Conservation (phyloP, 495 filamentous ascomycete species). For the Penicillium cataractarum region DNA sequence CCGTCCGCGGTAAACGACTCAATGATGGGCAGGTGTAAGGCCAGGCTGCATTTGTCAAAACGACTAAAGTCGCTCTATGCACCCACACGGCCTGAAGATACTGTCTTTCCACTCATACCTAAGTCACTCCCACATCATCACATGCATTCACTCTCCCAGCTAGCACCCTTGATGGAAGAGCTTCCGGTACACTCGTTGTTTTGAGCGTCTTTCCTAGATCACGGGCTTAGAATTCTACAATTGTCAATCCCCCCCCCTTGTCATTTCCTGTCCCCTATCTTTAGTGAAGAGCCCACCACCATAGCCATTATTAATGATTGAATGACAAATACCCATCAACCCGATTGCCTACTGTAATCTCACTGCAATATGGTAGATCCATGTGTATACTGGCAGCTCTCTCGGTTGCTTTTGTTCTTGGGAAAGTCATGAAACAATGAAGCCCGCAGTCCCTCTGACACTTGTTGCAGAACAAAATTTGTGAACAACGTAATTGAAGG, state of each 20-base stretch:
- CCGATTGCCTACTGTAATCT: not conserved
- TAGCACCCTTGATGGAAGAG: not conserved
- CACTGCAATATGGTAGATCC: not conserved
- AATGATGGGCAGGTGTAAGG: slow-evolving; percentile 13
- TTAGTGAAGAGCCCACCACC: not conserved
- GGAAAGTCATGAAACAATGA: not conserved
- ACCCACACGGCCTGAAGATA: not conserved
- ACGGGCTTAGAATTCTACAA: not conserved
- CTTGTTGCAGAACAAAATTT: not conserved
- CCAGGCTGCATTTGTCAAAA: not conserved
- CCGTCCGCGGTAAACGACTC: slow-evolving; percentile 38
- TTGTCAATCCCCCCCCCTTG: not conserved
- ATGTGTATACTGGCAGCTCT: not conserved
- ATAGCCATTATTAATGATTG: slow-evolving; percentile 1
- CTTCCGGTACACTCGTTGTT: not conserved
- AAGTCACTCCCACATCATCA: not conserved
- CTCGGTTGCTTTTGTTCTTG: not conserved
- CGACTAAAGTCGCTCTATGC: too few relatives aligned
- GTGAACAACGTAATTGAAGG: not conserved
- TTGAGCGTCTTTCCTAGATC: not conserved
- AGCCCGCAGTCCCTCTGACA: not conserved
- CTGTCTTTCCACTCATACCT: not conserved
- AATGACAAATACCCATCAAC: not conserved
- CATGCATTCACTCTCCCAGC: not conserved
- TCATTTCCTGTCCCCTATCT: not conserved